Evolutionary conservation across 2,329 filamentous ascomycete species (phyloP).

Genomic region (Monosporascus cannonballus): DNA sequence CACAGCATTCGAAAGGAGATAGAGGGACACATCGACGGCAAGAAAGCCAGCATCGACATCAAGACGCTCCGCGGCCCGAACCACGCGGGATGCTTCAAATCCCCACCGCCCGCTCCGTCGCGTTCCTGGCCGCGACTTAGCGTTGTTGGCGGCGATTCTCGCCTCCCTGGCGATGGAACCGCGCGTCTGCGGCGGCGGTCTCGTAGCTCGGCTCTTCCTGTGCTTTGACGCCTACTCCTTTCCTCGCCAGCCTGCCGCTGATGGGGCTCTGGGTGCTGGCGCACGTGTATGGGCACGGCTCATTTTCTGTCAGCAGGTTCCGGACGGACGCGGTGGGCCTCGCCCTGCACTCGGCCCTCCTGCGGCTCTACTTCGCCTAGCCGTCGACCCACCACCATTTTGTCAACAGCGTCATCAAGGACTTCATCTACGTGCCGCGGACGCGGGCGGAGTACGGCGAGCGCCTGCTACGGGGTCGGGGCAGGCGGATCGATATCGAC

Average conservation of each 20-base stretch:
- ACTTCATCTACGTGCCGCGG: conserved; percentile 12
- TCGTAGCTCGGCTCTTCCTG: conserved; percentile 31
- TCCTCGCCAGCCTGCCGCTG: conserved; percentile 56
- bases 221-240: conserved; percentile 53
- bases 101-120: conserved; percentile 43
- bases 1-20: conserved; percentile 3
- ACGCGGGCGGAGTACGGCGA: conserved; percentile 6
- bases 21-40: conserved; percentile 3
- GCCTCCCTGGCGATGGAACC: conserved; percentile 46
- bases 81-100: conserved; percentile 53
- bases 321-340: conserved; percentile 45
- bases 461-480: neutral
- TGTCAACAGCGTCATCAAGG: conserved; percentile 11
- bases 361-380: conserved; percentile 10
- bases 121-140: conserved; percentile 50
- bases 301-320: conserved; percentile 47
- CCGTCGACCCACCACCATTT: conserved; percentile 12
- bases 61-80: conserved; percentile 43
- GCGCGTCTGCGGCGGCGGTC: neutral
- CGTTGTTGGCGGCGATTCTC: conserved; percentile 40
- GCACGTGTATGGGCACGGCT: conserved; percentile 64
- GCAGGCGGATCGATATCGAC: no score
- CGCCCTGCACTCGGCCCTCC: conserved; percentile 8
- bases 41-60: conserved; percentile 27
- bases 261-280: conserved; percentile 65